Percentiles rank a stretch among this genome's conserved stretches.
Evolutionary conservation across 2,329 filamentous ascomycete genomes (phyloP).

Genomic region (Phialocephala subalpina): DNA sequence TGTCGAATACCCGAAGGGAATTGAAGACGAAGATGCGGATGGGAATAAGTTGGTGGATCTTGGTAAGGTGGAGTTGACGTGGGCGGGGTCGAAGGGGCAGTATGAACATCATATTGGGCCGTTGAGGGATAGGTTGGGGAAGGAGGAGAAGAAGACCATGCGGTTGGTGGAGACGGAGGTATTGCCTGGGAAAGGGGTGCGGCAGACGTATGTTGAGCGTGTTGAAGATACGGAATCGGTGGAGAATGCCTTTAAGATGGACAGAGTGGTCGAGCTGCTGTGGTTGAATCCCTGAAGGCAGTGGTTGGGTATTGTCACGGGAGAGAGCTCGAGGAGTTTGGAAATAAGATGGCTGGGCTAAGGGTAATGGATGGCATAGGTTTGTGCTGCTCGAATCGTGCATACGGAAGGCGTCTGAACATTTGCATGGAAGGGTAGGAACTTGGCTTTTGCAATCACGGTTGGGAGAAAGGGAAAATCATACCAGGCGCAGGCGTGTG

Average conservation of each 20-base stretch:
- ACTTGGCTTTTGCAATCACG: no score
- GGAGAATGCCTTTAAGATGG: constrained; percentile 15
- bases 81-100: constrained; percentile 52
- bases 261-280: constrained; percentile 36
- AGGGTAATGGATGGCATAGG: no score
- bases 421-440: no score
- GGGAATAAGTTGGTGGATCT: constrained; percentile 28
- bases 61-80: constrained; percentile 49
- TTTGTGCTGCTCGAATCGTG: no score
- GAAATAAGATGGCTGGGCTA: no score
- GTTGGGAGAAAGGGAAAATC: no score
- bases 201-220: constrained; percentile 36
- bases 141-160: constrained; percentile 56
- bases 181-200: constrained; percentile 29
- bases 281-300: constrained; percentile 22
- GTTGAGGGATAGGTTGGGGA: constrained; percentile 56
- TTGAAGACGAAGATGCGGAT: constrained; percentile 10
- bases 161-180: constrained; percentile 28
- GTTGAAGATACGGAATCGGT: constrained; percentile 10
- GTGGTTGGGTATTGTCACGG: no score
- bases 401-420: no score
- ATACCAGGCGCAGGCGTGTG: no score
- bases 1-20: constrained; percentile 33
- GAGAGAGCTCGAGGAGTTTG: no score
- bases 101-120: constrained; percentile 57